phyloP scores from a whole-genome alignment of 148 eudicot species.

The Chenopodium album region DNA sequence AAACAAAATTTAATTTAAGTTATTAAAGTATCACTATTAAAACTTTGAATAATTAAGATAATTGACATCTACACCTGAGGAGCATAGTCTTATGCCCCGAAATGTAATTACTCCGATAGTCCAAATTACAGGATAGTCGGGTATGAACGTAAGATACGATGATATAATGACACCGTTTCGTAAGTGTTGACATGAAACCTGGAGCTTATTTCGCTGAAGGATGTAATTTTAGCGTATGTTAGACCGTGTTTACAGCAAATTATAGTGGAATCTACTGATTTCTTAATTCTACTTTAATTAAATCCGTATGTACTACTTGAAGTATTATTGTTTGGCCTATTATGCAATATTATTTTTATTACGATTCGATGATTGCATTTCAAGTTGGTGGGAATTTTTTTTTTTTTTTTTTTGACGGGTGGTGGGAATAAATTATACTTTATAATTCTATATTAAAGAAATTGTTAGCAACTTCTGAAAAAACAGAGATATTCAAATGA shows the following conservation, averaged over 20 bases:
- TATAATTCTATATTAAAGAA: no score
- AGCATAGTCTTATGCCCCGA: no score
- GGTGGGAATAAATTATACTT: background rate
- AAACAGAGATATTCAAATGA: background rate
- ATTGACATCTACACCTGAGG: no score
- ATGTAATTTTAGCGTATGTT: background rate
- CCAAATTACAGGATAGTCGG: background rate
- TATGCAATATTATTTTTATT: no score
- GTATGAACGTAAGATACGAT: background rate
- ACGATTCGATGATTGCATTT: background rate
- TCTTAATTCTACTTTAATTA: no score
- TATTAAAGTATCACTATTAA: no score
- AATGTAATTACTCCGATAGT: background rate
- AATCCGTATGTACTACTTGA: background rate
- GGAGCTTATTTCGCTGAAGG: slow-evolving; percentile 14
- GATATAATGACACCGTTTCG: background rate
- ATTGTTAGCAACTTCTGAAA: no score
- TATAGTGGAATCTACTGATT: background rate
- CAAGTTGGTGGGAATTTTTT: background rate
- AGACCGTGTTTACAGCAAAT: background rate
- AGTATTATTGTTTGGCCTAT: no score
- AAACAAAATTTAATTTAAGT: no score
- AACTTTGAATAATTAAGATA: no score
- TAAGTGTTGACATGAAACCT: background rate
- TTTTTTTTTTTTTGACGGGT: no score